These are phyloP conservation scores for Lactarius vividus DNA, from an alignment of 768 basidiomycete species.

Conservation along the genomic window DNA sequence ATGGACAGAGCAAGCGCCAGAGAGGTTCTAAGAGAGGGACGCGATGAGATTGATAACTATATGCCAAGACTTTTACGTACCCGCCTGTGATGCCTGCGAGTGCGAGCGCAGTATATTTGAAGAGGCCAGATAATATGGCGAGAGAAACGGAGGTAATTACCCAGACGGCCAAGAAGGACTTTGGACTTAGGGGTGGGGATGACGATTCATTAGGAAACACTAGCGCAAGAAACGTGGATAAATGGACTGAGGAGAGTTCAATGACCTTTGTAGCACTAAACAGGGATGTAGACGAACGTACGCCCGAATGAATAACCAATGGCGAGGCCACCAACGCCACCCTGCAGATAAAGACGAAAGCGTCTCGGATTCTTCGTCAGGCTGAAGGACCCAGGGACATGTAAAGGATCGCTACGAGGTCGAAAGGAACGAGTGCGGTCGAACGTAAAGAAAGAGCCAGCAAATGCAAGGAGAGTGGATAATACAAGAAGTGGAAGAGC, in stretches of 20 bases:
- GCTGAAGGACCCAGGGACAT: conserved; percentile 30
- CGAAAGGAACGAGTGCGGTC: conserved; percentile 66
- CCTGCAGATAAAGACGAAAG: conserved; percentile 47
- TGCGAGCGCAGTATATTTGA: conserved; percentile 48
- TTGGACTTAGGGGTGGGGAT: conserved; percentile 43
- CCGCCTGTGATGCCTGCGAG: conserved; percentile 55
- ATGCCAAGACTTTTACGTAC: conserved; percentile 35
- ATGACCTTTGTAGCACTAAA: conserved; percentile 6
- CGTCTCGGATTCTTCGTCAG: conserved; percentile 30
- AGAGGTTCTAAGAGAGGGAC: conserved; percentile 36
- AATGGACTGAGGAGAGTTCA: conserved; percentile 43
- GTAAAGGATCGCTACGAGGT: conserved; percentile 37
- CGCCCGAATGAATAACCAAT: conserved; percentile 59
- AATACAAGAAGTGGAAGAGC: conserved; percentile 57
- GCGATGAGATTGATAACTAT: conserved; percentile 6
- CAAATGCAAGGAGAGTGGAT: conserved; percentile 55
- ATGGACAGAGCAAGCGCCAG: conserved; percentile 52
- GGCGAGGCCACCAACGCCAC: conserved; percentile 61
- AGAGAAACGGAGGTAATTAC: conserved; percentile 49
- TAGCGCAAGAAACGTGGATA: conserved; percentile 58
- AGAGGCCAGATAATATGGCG: conserved; percentile 53
- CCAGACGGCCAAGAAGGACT: conserved; percentile 60
- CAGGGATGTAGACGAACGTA: conserved; percentile 35
- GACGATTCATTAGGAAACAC: conserved; percentile 52
- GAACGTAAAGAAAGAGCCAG: conserved; percentile 70